These are phyloP conservation scores for Euphorbia schlechtendalii DNA, from an alignment of 441 rosid genomes.

Conservation along the genomic window DNA sequence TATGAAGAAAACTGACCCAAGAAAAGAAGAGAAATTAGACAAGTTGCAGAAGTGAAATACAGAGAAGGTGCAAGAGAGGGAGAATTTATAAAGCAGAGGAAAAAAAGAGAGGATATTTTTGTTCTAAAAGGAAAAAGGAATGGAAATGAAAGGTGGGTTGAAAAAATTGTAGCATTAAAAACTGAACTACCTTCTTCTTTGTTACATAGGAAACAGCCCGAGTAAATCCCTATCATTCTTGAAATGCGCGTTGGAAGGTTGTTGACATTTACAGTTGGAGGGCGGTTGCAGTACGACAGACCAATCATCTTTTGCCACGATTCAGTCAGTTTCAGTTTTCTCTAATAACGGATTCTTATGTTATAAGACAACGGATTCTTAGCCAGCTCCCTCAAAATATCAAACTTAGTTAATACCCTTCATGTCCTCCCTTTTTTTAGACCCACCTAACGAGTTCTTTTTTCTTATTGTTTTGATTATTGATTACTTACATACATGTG, in stretches of 20 bases:
- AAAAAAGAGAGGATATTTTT: no score
- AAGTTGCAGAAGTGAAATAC: no score
- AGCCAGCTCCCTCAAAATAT: background rate
- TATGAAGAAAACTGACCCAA: background rate
- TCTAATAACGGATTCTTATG: background rate
- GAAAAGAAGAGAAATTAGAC: background rate
- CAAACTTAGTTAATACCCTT: background rate
- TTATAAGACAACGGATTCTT: background rate
- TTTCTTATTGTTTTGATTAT: no score
- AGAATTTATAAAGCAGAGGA: no score
- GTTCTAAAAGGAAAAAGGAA: no score
- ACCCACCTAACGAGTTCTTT: no score
- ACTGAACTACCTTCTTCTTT: background rate
- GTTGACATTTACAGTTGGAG: background rate
- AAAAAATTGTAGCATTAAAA: background rate
- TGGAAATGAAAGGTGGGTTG: no score
- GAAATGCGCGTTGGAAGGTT: conserved; percentile 14
- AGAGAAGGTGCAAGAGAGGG: no score
- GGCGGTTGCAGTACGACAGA: background rate
- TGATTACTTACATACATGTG: no score
- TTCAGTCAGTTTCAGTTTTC: background rate
- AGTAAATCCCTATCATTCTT: background rate
- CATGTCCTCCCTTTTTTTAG: no score
- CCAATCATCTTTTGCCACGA: conserved; percentile 16
- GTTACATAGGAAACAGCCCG: background rate